Evolutionary conservation across 2,329 filamentous ascomycete species (phyloP).

Genomic region (Colletotrichum acutatum): DNA sequence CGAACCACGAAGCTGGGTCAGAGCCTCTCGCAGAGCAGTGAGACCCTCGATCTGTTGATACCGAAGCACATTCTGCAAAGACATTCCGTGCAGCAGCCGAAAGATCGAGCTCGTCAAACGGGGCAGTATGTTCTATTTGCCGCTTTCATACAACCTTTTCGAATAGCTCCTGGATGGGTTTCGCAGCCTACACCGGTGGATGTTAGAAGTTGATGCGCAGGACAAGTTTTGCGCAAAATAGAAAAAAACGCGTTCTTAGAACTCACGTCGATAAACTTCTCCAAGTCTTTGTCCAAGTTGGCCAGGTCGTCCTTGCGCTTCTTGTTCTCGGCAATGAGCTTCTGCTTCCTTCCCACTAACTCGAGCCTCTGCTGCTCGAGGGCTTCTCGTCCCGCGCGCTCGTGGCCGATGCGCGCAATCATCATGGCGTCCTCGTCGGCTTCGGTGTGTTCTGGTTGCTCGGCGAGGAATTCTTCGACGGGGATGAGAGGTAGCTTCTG

Average conservation of each 20-base stretch:
- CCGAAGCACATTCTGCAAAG: neutral
- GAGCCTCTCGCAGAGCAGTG: neutral
- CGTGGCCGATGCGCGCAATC: constrained; percentile 90
- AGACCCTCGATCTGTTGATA: neutral
- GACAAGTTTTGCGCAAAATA: too few relatives aligned
- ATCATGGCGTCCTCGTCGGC: constrained; percentile 84
- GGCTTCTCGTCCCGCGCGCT: constrained; percentile 84
- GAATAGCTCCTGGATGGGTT: constrained; percentile 87
- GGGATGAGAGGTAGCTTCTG: constrained; percentile 86
- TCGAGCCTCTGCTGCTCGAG: constrained; percentile 87
- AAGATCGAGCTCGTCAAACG: neutral
- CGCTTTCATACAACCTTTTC: constrained; percentile 72
- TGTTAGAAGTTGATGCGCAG: constrained; percentile 34
- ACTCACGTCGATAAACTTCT: constrained; percentile 90
- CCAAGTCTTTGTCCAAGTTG: constrained; percentile 89
- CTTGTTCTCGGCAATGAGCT: constrained; percentile 80
- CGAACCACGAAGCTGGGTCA: neutral
- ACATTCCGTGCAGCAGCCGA: neutral
- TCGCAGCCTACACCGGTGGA: constrained; percentile 71
- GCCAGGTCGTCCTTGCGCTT: constrained; percentile 93
- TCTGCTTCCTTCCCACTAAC: constrained; percentile 73
- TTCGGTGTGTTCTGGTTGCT: constrained; percentile 79
- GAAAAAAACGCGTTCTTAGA: neutral
- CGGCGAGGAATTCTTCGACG: constrained; percentile 80
- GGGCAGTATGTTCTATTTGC: neutral